A percentile compares a stretch with the other conserved stretches of the same genome.
Conservation (phyloP, 169 alveolate genomes). For the Blepharisma undulans region DNA sequence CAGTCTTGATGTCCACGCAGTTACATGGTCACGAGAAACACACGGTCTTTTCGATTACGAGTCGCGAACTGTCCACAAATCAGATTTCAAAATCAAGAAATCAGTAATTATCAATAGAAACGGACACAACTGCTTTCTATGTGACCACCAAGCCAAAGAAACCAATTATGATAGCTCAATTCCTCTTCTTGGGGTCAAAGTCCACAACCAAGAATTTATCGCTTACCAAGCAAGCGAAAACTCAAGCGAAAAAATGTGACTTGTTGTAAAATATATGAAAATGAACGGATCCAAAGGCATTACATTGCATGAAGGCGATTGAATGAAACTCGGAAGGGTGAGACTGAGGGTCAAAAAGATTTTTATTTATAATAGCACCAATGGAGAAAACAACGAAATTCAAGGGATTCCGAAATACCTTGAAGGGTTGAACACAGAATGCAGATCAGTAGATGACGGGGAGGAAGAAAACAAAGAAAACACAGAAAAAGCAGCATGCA, state of each 20-base stretch:
- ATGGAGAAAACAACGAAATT: neutral
- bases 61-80: neutral
- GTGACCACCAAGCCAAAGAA: neutral
- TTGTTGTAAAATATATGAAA: slow-evolving; percentile 51
- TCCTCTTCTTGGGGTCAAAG: neutral
- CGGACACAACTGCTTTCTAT: neutral
- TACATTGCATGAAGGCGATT: slow-evolving; percentile 60
- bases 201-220: neutral
- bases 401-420: neutral
- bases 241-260: slow-evolving; percentile 50
- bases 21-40: slow-evolving; percentile 67
- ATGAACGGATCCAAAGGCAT: slow-evolving; percentile 42
- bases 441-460: neutral
- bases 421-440: neutral
- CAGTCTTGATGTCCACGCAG: slow-evolving; percentile 44
- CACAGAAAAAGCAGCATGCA: slow-evolving; percentile 23
- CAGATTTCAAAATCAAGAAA: neutral
- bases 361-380: slow-evolving; percentile 24
- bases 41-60: slow-evolving; percentile 70
- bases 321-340: slow-evolving; percentile 65
- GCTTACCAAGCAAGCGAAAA: neutral
- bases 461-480: neutral
- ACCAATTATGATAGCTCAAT: neutral
- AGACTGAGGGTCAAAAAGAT: slow-evolving; percentile 65
- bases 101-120: neutral